These are phyloP conservation scores for Bisporella sp. DNA, from an alignment of 2,329 filamentous ascomycete genomes.

Conservation along the genomic window DNA sequence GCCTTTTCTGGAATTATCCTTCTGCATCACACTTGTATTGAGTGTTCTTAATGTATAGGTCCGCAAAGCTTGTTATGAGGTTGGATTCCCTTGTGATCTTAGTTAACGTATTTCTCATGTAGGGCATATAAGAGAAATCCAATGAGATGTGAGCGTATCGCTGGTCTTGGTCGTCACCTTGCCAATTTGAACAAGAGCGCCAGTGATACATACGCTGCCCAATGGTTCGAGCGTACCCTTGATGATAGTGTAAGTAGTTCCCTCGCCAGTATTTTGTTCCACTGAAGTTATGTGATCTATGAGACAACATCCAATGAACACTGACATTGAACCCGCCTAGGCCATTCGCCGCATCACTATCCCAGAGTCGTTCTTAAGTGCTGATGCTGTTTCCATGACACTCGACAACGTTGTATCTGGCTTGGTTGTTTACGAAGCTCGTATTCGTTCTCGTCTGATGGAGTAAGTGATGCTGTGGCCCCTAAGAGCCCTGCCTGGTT, in stretches of 20 bases:
- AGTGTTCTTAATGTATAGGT: too few relatives aligned
- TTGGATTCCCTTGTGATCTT: too few relatives aligned
- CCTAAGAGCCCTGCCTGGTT: too few relatives aligned
- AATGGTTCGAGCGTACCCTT: slow-evolving; percentile 51
- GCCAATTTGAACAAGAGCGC: slow-evolving; percentile 25
- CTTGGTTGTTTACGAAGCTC: slow-evolving; percentile 68
- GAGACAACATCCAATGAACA: too few relatives aligned
- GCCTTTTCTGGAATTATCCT: too few relatives aligned
- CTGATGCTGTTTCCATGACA: slow-evolving; percentile 61
- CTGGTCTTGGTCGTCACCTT: slow-evolving; percentile 39
- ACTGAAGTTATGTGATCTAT: too few relatives aligned
- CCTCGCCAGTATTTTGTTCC: too few relatives aligned
- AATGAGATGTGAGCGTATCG: slow-evolving; percentile 43
- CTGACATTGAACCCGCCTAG: slow-evolving; percentile 37
- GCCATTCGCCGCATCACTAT: slow-evolving; percentile 59
- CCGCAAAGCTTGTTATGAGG: too few relatives aligned
- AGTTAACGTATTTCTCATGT: too few relatives aligned
- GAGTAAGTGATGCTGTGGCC: slow-evolving; percentile 26
- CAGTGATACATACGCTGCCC: slow-evolving; percentile 59
- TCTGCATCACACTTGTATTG: too few relatives aligned
- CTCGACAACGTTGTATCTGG: slow-evolving; percentile 62
- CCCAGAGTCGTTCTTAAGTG: slow-evolving; percentile 60
- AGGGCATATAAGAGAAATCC: slow-evolving; percentile 39
- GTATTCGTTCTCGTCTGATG: slow-evolving; percentile 60
- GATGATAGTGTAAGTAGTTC: neutral